Evolutionary conservation across 78 protist species (phyloP).

Genomic region (Speleostelium caveatum): DNA sequence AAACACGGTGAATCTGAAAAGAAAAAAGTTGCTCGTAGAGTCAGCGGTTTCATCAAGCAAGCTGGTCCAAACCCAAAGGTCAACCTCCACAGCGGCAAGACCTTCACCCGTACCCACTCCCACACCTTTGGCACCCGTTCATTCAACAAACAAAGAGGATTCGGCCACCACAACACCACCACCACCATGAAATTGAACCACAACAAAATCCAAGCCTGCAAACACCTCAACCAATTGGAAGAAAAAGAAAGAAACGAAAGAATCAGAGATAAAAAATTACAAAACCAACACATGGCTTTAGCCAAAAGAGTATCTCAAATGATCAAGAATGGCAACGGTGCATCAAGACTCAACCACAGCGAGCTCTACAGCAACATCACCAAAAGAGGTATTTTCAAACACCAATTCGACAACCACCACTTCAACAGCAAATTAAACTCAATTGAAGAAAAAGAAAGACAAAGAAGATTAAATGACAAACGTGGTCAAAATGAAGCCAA

Average conservation of each 20-base stretch:
- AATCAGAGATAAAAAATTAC: slow-evolving; percentile 24
- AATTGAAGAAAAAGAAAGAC: slow-evolving; percentile 54
- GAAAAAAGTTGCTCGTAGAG: slow-evolving; percentile 24
- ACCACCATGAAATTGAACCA: background rate
- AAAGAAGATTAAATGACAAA: slow-evolving; percentile 58
- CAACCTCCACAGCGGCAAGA: background rate
- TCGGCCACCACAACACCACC: background rate
- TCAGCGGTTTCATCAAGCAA: slow-evolving; percentile 3
- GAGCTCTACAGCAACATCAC: background rate
- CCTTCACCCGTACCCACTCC: background rate
- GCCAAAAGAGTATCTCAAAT: slow-evolving; percentile 38
- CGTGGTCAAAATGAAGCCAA: slow-evolving; percentile 50
- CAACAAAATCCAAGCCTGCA: background rate
- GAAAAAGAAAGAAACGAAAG: slow-evolving; percentile 40
- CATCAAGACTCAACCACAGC: slow-evolving; percentile 4
- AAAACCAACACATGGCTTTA: background rate
- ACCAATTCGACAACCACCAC: background rate
- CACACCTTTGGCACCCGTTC: background rate
- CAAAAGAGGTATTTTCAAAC: background rate
- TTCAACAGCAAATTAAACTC: background rate
- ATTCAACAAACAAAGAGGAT: background rate
- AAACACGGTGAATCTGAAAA: slow-evolving; percentile 27
- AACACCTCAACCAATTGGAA: slow-evolving; percentile 23
- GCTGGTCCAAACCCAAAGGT: slow-evolving; percentile 33
- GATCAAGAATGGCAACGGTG: slow-evolving; percentile 7